Percentiles rank a stretch among this genome's conserved stretches.
Conservation (phyloP, 768 basidiomycete genomes). For the Amanita exitialis region DNA sequence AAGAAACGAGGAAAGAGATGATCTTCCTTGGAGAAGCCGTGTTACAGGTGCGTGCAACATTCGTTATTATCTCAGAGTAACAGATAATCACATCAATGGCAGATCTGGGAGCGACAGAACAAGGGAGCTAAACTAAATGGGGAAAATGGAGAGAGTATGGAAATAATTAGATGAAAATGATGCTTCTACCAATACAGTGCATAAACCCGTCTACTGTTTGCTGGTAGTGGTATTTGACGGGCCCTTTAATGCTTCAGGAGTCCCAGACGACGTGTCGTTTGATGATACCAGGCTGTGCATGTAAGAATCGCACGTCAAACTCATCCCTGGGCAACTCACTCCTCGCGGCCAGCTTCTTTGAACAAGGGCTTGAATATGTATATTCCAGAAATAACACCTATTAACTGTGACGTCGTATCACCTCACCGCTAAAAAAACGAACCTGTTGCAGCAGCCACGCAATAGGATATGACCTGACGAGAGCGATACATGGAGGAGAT, state of each 20-base stretch:
- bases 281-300: background rate
- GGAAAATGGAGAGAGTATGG: conserved; percentile 16
- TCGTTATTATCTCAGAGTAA: background rate
- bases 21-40: conserved; percentile 97
- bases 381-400: conserved; percentile 53
- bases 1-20: conserved; percentile 96
- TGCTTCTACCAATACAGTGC: background rate
- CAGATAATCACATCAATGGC: background rate
- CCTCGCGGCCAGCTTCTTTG: conserved; percentile 10
- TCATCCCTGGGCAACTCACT: conserved; percentile 5
- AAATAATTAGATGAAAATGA: conserved; percentile 17
- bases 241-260: background rate
- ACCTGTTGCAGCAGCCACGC: conserved; percentile 54
- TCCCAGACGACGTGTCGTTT: background rate
- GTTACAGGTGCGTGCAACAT: conserved; percentile 57
- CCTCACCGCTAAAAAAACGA: conserved; percentile 6
- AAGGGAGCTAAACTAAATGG: conserved; percentile 15
- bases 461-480: conserved; percentile 36
- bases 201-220: background rate
- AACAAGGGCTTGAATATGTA: conserved; percentile 57
- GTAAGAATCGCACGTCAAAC: background rate
- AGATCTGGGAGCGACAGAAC: conserved; percentile 60
- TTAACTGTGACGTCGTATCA: background rate
- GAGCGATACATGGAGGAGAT: background rate
- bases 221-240: background rate